phyloP scores from a whole-genome alignment of 2,329 filamentous ascomycete genomes.

The Microcera coccophila region DNA sequence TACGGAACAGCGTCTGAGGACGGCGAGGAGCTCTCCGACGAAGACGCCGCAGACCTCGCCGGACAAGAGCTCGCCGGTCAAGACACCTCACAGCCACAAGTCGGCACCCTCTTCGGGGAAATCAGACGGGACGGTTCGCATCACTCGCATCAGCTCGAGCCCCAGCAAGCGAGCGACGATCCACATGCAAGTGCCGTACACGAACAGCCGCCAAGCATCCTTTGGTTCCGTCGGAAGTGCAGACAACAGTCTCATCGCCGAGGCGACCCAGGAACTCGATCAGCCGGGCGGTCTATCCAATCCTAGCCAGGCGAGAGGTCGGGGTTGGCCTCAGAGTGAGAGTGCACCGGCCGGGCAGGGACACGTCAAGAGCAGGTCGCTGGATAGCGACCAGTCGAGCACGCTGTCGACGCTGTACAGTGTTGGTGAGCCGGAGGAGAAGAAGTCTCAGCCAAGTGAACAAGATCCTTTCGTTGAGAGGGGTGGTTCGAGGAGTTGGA shows the following conservation, averaged over 20 bases:
- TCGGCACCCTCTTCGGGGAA: constrained; percentile 16
- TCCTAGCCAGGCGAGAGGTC: constrained; percentile 38
- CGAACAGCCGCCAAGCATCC: constrained; percentile 24
- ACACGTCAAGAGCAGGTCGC: constrained; percentile 28
- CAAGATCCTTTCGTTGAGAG: constrained; percentile 34
- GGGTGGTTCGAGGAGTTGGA: neutral
- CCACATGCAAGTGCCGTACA: constrained; percentile 14
- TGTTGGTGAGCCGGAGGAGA: constrained; percentile 46
- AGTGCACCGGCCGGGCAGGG: constrained; percentile 17
- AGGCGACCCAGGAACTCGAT: constrained; percentile 35
- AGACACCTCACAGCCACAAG: constrained; percentile 31
- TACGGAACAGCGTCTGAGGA: constrained; percentile 49
- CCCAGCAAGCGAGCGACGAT: constrained; percentile 27
- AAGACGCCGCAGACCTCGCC: constrained; percentile 25
- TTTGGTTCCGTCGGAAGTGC: constrained; percentile 33
- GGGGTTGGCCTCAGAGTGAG: constrained; percentile 24
- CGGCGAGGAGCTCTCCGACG: constrained; percentile 33
- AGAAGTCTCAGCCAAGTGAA: constrained; percentile 11
- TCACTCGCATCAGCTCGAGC: constrained; percentile 21
- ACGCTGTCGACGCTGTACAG: constrained; percentile 56
- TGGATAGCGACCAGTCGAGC: constrained; percentile 47
- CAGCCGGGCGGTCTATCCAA: constrained; percentile 39
- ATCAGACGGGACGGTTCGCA: constrained; percentile 11
- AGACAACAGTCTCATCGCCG: constrained; percentile 40
- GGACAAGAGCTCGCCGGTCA: constrained; percentile 18